Base-by-base conservation (phyloP, 805 yeast genomes). In the Metschnikowia amazonensis region DNA sequence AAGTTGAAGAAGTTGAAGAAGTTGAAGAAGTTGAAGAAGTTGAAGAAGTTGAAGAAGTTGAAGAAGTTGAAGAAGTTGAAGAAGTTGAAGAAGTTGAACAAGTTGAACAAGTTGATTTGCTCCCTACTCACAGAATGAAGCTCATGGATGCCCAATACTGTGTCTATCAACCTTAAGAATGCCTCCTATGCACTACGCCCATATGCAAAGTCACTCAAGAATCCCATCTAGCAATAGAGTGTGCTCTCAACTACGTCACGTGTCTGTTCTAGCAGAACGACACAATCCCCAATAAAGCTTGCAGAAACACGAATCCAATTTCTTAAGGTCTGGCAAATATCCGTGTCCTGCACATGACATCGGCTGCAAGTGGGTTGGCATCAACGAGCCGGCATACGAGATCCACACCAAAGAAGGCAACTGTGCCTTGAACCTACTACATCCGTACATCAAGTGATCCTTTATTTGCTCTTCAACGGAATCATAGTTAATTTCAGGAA, bases 401-500 rank as follows among this genome's bases (percentile, higher is more conserved):
- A 62, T 65, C 17, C 75, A 69, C 45, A 23, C 62, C 8, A 58
- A 60, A 27, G 55, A 58, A 16, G 60, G 57, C 17, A 60, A 60
- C 41, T 69, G 75, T 47, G 67, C 60, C 27, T 51, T 69, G 24
- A 56, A 59, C 45, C 57, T 53, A 27, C 47, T 69, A 14, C 45
- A 66, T 8, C 74, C 74, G 0, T 55, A 50, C 28, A 49, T 60
- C 38, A 47, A 58, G 5, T 43, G 37, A 49, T 81, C 72, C 36
- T 75, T 67, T 67, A 95, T 80, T 35, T 79, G 79, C 30, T 67
- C 66, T 33, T 73, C 74, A 18, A 79, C 88, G 44, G 75, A 70
- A 3, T 68, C 70, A 49, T 70, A 74, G 56, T 86, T 72, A 44
- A 88, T 83, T 17, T 71, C 71, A 16, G 96, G 96, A 36, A 89